Percentiles rank a stretch among this genome's conserved stretches.
These are phyloP conservation scores for Sisymbrium irio DNA, from an alignment of 345 rosid genomes.

Conservation along the genomic window DNA sequence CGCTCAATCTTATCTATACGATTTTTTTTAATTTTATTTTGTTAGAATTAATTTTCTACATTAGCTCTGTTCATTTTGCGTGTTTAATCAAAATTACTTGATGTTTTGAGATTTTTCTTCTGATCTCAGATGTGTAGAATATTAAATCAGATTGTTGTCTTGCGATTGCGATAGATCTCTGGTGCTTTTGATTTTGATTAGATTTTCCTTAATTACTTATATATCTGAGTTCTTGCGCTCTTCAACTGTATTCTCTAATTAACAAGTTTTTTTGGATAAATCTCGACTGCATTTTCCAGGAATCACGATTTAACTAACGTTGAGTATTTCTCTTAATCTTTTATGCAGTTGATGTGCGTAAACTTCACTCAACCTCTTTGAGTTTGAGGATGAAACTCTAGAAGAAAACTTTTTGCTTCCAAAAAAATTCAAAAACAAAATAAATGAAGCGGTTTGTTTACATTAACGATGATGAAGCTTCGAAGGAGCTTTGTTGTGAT, in stretches of 20 bases:
- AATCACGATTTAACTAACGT: no score
- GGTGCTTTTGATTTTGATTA: background rate
- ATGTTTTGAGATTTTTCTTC: background rate
- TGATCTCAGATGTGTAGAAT: slow-evolving; percentile 9
- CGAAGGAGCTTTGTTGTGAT: slow-evolving; percentile 68
- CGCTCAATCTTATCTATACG: background rate
- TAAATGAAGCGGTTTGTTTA: slow-evolving; percentile 85
- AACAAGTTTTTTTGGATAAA: no score
- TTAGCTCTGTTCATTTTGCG: background rate
- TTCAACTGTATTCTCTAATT: background rate
- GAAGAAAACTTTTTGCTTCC: slow-evolving; percentile 26
- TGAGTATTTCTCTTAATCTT: background rate
- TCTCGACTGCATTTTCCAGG: no score
- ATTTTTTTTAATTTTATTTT: background rate
- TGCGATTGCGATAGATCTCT: background rate
- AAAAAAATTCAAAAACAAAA: background rate
- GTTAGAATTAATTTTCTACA: background rate
- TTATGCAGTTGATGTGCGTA: slow-evolving; percentile 1
- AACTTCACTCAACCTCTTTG: background rate
- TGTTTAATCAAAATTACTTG: background rate
- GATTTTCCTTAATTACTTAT: background rate
- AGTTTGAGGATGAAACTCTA: slow-evolving; percentile 31
- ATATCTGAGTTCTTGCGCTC: background rate
- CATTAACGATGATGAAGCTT: slow-evolving; percentile 76
- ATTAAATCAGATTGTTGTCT: background rate